These are phyloP conservation scores for Orbilia ellipsospora DNA, from an alignment of 2,329 filamentous ascomycete species.

Conservation along the genomic window DNA sequence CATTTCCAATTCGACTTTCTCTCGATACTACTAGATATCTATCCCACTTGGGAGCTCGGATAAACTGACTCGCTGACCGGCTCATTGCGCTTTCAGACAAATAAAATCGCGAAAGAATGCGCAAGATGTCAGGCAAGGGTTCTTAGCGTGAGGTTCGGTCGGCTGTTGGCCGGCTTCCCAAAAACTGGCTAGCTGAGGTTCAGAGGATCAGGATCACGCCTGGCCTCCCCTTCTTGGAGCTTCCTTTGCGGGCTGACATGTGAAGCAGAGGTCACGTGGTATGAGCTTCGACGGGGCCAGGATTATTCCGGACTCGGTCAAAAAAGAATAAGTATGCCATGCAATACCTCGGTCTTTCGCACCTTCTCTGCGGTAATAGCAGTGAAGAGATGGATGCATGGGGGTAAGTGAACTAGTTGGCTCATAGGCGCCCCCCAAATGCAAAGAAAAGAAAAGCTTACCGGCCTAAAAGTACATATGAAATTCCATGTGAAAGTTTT, in stretches of 20 bases:
- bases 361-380: no score
- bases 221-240: not conserved
- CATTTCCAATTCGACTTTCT: no score
- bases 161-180: constrained; percentile 38
- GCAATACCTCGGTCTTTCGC: constrained; percentile 17
- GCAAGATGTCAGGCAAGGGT: not conserved
- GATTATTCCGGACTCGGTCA: constrained; percentile 13
- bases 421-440: no score
- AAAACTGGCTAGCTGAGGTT: not conserved
- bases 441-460: no score
- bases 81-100: no score
- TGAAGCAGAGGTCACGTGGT: constrained; percentile 29
- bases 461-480: not conserved
- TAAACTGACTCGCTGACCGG: no score
- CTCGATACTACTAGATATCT: no score
- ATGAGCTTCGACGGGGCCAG: not conserved
- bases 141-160: constrained; percentile 19
- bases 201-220: no score
- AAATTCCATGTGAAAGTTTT: constrained; percentile 37
- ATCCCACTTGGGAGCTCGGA: no score
- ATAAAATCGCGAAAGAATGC: not conserved
- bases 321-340: not conserved
- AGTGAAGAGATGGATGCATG: not conserved
- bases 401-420: not conserved
- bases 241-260: constrained; percentile 32